Base-by-base conservation (phyloP, 192 early-diverging fungal genomes). In the Dissophora ornata region DNA sequence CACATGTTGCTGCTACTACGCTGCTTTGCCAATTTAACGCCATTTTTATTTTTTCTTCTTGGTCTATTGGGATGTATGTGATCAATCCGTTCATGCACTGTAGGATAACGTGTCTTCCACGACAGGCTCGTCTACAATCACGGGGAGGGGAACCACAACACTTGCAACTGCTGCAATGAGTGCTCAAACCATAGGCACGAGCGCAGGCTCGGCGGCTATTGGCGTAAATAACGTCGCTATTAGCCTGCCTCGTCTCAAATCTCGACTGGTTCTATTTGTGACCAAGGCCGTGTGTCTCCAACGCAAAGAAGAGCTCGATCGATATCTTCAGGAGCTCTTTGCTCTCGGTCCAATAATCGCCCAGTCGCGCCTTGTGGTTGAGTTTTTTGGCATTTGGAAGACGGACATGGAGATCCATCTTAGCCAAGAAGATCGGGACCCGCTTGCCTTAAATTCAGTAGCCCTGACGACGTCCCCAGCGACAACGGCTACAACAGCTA, bases 361-460 rank as follows among this genome's bases (percentile, higher is more conserved):
- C 32, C 64, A 77, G 28, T 77, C 73, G 45, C 57, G 65, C 26
- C 73, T 77, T 41, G 73, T 77, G 8, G 63, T 64, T 57, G 63
- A 77, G 46, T 77, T 77, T 33, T 77, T 77, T 67, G 71, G 64
- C 25, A 67, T 67, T 21, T 67, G 71, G 71, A 77, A 67, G 58
- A 77, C 73, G 8, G 73, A 77, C 16, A 67, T 77, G 64, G 65
- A 77, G 38, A 51, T 51, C 21, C 73, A 62, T 57, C 46, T 67
- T 8, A 56, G 73, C 13, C 73, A 77, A n/a, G 73, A 77, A 51
- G 52, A 67, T 40, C 64, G 59, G 54, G 73, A 77, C 40, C 65
- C 73, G 4, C 34, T 77, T 11, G 73, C 64, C 6, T 38, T 77
- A 28, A 57, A 67, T 55, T 29, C 40, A 30, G 9, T 30, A 9